These are phyloP conservation scores for Schrenkiella parvula DNA, from an alignment of 345 rosid genomes.

Conservation along the genomic window DNA sequence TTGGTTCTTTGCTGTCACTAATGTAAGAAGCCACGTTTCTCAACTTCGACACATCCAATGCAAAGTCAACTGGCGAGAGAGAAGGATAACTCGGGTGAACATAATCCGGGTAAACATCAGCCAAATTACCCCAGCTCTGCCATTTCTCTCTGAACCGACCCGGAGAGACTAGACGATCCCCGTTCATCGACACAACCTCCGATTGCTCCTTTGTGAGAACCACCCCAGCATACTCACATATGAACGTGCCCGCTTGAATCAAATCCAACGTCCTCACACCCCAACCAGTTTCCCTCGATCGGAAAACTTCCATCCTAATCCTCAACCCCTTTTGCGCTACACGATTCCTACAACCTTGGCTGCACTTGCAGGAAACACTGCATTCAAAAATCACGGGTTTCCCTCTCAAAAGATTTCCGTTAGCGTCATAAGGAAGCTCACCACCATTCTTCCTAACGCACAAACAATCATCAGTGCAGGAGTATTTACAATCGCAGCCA, in stretches of 20 bases:
- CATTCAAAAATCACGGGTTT: conserved; percentile 82
- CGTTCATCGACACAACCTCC: conserved; percentile 60
- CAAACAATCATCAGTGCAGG: conserved; percentile 62
- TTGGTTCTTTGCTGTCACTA: conserved; percentile 72
- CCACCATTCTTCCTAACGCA: conserved; percentile 83
- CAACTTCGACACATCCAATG: conserved; percentile 83
- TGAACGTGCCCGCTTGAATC: conserved; percentile 77
- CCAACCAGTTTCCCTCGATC: conserved; percentile 80
- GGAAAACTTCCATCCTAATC: conserved; percentile 69
- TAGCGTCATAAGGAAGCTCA: conserved; percentile 64
- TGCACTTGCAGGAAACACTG: conserved; percentile 62
- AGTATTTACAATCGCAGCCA: conserved; percentile 47
- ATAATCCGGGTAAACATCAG: conserved; percentile 47
- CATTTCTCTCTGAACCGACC: conserved; percentile 57
- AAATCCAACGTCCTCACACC: conserved; percentile 76
- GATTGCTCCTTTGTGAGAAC: conserved; percentile 71
- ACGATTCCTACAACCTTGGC: conserved; percentile 60
- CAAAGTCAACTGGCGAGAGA: conserved; percentile 74
- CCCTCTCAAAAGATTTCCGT: conserved; percentile 65
- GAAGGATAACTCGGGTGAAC: conserved; percentile 55
- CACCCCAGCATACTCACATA: conserved; percentile 86
- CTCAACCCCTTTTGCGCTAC: conserved; percentile 69
- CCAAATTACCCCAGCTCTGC: conserved; percentile 78
- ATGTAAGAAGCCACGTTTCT: conserved; percentile 91
- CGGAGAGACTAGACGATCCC: conserved; percentile 67